A percentile compares a stretch with the other conserved stretches of the same genome.
Evolutionary conservation across 2,329 filamentous ascomycete genomes (phyloP).

Genomic region (Fusarium camptoceras): DNA sequence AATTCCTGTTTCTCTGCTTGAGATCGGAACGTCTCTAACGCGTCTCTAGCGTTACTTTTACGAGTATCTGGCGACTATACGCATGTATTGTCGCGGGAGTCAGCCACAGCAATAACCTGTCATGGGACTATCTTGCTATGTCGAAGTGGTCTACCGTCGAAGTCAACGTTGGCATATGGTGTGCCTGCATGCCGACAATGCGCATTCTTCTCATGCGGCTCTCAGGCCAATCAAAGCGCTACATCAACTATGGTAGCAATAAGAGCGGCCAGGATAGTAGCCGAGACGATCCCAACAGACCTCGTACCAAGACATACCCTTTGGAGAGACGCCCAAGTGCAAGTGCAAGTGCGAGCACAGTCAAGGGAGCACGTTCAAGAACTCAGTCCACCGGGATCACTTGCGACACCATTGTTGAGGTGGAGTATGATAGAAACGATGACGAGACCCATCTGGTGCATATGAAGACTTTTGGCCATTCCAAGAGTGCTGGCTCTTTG

Average conservation of each 20-base stretch:
- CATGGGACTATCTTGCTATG: constrained; percentile 1
- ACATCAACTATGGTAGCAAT: neutral
- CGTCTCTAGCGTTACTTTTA: neutral
- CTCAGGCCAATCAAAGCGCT: neutral
- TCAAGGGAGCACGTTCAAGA: neutral
- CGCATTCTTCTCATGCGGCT: neutral
- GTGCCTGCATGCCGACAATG: constrained; percentile 1
- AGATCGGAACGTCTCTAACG: neutral
- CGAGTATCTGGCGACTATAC: constrained; percentile 13
- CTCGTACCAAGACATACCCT: neutral
- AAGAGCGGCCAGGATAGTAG: neutral
- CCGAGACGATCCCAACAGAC: neutral
- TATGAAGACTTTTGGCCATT: neutral
- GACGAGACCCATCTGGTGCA: neutral
- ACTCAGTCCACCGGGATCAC: neutral
- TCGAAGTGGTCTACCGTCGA: constrained; percentile 9
- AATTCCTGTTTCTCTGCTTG: neutral
- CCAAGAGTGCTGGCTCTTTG: neutral
- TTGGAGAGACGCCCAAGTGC: neutral
- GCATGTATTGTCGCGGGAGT: neutral
- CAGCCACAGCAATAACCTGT: neutral
- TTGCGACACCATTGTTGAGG: neutral
- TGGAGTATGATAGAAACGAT: neutral
- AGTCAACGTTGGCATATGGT: constrained; percentile 3
- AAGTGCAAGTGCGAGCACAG: neutral